Evolutionary conservation across 73 alveolate species (phyloP).

Genomic region (Symbiodinium natans): DNA sequence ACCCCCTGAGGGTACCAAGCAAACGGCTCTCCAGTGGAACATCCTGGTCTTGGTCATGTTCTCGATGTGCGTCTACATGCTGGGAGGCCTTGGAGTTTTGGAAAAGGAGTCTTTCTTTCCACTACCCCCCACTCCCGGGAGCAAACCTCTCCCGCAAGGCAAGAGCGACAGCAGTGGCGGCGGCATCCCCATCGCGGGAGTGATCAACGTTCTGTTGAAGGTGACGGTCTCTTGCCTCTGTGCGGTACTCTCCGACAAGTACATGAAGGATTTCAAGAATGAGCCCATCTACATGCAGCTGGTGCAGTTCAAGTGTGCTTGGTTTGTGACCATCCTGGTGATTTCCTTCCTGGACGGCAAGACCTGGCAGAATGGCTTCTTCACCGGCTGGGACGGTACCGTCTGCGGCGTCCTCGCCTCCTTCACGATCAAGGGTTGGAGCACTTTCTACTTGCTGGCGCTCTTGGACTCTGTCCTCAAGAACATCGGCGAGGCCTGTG

Average conservation of each 20-base stretch:
- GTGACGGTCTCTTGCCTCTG: slow-evolving; percentile 77
- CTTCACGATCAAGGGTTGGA: slow-evolving; percentile 47
- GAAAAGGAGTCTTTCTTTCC: not conserved
- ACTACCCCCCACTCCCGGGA: not conserved
- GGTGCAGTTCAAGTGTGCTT: slow-evolving; percentile 94
- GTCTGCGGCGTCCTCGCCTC: slow-evolving; percentile 76
- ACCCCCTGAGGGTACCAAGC: slow-evolving; percentile 90
- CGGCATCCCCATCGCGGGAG: slow-evolving; percentile 68
- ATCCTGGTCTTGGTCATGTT: slow-evolving; percentile 81
- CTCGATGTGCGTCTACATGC: slow-evolving; percentile 94
- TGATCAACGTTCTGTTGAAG: slow-evolving; percentile 79
- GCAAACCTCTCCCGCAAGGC: not conserved
- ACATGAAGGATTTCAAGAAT: slow-evolving; percentile 91
- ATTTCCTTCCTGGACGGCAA: slow-evolving; percentile 75
- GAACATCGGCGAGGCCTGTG: slow-evolving; percentile 91
- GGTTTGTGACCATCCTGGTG: slow-evolving; percentile 81
- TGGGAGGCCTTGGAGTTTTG: slow-evolving; percentile 19
- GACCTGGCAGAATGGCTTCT: slow-evolving; percentile 92
- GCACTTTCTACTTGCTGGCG: slow-evolving; percentile 42
- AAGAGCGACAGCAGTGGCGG: slow-evolving; percentile 79
- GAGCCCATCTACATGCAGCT: slow-evolving; percentile 92
- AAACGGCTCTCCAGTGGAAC: slow-evolving; percentile 91
- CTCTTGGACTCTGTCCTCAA: slow-evolving; percentile 82
- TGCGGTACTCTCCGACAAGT: slow-evolving; percentile 89
- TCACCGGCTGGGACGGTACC: slow-evolving; percentile 89